phyloP scores from a whole-genome alignment of 169 alveolate genomes.

The Plasmodium coatneyi region DNA sequence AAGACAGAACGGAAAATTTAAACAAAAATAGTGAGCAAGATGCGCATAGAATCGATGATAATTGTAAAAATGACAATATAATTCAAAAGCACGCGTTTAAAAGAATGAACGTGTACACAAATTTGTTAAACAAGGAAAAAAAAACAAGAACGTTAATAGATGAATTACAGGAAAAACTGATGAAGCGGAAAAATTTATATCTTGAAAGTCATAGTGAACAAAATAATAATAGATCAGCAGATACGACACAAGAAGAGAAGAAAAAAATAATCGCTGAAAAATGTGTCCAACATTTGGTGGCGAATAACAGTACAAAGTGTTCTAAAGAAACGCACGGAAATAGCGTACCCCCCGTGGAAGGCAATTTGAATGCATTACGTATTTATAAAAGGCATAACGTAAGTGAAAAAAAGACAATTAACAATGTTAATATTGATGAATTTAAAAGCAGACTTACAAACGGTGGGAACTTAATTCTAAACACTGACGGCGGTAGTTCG shows the following conservation, averaged over 20 bases:
- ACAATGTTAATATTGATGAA: slow-evolving; percentile 53
- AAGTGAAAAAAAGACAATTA: slow-evolving; percentile 6
- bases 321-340: slow-evolving; percentile 9
- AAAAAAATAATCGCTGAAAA: background rate
- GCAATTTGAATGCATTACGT: background rate
- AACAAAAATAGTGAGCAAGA: background rate
- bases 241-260: slow-evolving; percentile 14
- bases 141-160: slow-evolving; percentile 3
- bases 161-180: slow-evolving; percentile 23
- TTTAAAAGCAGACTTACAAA: slow-evolving; percentile 13
- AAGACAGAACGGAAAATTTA: slow-evolving; percentile 10
- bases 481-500: background rate
- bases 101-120: background rate
- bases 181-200: slow-evolving; percentile 34
- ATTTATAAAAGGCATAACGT: slow-evolving; percentile 1
- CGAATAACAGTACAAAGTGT: background rate
- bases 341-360: background rate
- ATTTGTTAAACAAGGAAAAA: background rate
- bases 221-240: slow-evolving; percentile 11
- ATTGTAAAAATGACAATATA: background rate
- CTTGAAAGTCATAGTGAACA: slow-evolving; percentile 3
- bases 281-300: background rate
- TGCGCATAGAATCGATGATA: background rate
- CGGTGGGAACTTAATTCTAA: background rate
- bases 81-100: slow-evolving; percentile 1